These are phyloP conservation scores for Lactarius indigo DNA, from an alignment of 768 basidiomycete genomes.

Conservation along the genomic window DNA sequence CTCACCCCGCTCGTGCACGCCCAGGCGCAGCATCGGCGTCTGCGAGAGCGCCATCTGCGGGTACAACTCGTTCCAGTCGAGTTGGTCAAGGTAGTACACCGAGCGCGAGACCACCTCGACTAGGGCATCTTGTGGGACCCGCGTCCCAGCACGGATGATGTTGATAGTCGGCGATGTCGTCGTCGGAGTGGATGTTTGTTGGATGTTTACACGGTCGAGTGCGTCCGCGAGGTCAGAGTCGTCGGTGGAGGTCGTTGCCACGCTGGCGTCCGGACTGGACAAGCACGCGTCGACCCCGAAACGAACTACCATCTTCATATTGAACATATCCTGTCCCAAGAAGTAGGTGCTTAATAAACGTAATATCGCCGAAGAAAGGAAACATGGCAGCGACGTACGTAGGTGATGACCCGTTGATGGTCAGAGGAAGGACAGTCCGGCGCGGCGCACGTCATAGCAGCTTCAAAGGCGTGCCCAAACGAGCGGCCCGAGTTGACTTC, in stretches of 20 bases:
- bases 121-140: constrained; percentile 20
- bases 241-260: constrained; percentile 14
- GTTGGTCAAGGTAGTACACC: constrained; percentile 24
- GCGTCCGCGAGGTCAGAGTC: constrained; percentile 23
- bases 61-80: constrained; percentile 59
- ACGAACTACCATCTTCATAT: constrained; percentile 54
- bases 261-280: background rate
- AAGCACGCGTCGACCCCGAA: constrained; percentile 50
- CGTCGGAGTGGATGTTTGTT: background rate
- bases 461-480: constrained; percentile 64
- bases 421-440: constrained; percentile 49
- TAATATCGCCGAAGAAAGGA: background rate
- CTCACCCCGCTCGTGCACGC: constrained; percentile 49
- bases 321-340: constrained; percentile 48
- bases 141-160: constrained; percentile 18
- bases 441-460: constrained; percentile 46
- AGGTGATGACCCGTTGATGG: constrained; percentile 60
- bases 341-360: background rate
- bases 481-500: constrained; percentile 32
- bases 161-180: background rate
- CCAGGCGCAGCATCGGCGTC: constrained; percentile 58
- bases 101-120: constrained; percentile 37
- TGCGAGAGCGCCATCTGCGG: constrained; percentile 69
- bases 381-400: constrained; percentile 42
- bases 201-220: constrained; percentile 24